A percentile compares a stretch with the other conserved stretches of the same genome.
phyloP scores from a whole-genome alignment of 2,329 filamentous ascomycete species.

The Epichloe coenophiala region DNA sequence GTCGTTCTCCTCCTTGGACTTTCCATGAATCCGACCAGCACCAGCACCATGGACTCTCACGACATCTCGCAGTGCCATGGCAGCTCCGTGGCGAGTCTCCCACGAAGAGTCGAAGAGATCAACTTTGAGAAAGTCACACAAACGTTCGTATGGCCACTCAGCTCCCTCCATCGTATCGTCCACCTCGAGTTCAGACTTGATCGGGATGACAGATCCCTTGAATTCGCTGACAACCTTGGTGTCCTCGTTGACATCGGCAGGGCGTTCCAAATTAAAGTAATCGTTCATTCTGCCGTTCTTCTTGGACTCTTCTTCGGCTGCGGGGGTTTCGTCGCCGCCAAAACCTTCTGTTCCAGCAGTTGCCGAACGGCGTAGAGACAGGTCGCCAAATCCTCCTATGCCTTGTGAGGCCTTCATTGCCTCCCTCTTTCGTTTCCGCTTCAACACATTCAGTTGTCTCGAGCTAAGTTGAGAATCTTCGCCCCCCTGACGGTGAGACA shows the following conservation, averaged over 20 bases:
- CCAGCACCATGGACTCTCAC: slow-evolving; percentile 82
- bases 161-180: slow-evolving; percentile 64
- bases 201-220: slow-evolving; percentile 67
- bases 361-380: slow-evolving; percentile 54
- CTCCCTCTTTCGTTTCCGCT: slow-evolving; percentile 84
- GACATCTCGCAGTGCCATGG: slow-evolving; percentile 86
- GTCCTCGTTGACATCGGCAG: slow-evolving; percentile 69
- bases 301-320: slow-evolving; percentile 35
- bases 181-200: slow-evolving; percentile 74
- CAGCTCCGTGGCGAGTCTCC: slow-evolving; percentile 93
- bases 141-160: slow-evolving; percentile 87
- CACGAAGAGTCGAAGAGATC: slow-evolving; percentile 88
- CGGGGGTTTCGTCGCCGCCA: slow-evolving; percentile 47
- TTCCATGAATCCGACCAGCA: slow-evolving; percentile 64
- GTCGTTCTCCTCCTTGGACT: slow-evolving; percentile 62
- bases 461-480: slow-evolving; percentile 73
- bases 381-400: slow-evolving; percentile 80
- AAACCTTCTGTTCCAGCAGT: slow-evolving; percentile 48
- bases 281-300: slow-evolving; percentile 57
- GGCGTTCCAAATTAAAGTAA: slow-evolving; percentile 81
- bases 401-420: slow-evolving; percentile 74
- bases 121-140: slow-evolving; percentile 86
- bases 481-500: slow-evolving; percentile 26
- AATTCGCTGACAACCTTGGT: slow-evolving; percentile 90
- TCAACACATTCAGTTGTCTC: slow-evolving; percentile 84